Evolutionary conservation across 2,329 filamentous ascomycete species (phyloP), one percentile per base, ranked within the genome.

Genomic region (Dactylellina cionopaga): DNA sequence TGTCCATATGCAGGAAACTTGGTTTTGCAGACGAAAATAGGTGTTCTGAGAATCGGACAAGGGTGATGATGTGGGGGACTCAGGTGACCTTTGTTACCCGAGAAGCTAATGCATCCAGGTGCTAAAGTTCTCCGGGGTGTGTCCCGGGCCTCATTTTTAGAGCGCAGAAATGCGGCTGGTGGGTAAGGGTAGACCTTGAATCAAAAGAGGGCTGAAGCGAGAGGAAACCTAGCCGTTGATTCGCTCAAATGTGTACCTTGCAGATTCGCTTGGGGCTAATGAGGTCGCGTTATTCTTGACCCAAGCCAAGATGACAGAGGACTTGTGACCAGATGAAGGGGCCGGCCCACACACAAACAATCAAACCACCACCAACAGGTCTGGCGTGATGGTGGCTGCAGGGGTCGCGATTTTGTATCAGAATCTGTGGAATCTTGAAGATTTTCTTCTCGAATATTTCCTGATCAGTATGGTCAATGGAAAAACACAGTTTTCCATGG

Each of bases 221-320:
- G 39, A 17, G n/a, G n/a, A n/a, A n/a, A 29, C 47, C 47, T 13
- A 47, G 35, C 31, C 31, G 31, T 47, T 47, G 39, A 51, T 43
- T 70, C 47, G 49, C 49, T 56, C 27, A 31, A 46, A 62, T 49
- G 65, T 49, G 65, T 70, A 70, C 65, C 65, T 70, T 70, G 55
- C 65, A 70, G 47, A 56, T 56, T 70, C 65, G 65, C 65, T 70
- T 70, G 65, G 52, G 49, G 47, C 56, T 58, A 54, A 58, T 59
- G 44, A 68, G 47, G 55, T 35, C 43, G 15, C 27, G 44, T 35
- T 27, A 47, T n/a, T n/a, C n/a, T n/a, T n/a, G n/a, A n/a, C 22
- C 35, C 54, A 37, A 29, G 54, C 63, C 33, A 41, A 59, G 54
- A 35, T 39, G 31, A 43, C 35, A 58, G n/a, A n/a, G n/a, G n/a